A percentile compares a stretch with the other conserved stretches of the same genome.
Evolutionary conservation across 2,329 filamentous ascomycete species (phyloP).

Genomic region (Fulvia fulva): DNA sequence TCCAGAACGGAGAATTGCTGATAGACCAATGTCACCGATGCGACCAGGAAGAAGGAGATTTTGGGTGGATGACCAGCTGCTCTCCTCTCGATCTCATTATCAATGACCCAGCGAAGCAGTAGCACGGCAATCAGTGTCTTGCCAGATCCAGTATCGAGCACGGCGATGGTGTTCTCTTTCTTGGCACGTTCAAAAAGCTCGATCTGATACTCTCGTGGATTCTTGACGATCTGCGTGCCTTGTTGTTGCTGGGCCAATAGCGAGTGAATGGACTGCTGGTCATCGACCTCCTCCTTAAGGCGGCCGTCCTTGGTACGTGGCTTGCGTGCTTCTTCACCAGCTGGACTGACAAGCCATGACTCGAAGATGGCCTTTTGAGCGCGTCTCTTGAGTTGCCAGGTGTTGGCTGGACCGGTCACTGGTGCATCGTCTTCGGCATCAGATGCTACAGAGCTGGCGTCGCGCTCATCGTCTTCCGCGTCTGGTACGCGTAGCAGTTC

Average conservation of each 20-base stretch:
- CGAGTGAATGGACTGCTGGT: slow-evolving; percentile 50
- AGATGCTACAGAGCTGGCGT: slow-evolving; percentile 2
- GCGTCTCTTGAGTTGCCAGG: slow-evolving; percentile 35
- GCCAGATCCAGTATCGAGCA: slow-evolving; percentile 90
- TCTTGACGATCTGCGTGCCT: slow-evolving; percentile 60
- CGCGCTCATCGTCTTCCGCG: slow-evolving; percentile 2
- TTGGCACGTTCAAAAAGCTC: slow-evolving; percentile 90
- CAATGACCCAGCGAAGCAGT: slow-evolving; percentile 70
- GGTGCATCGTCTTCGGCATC: slow-evolving; percentile 22
- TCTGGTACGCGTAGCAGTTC: slow-evolving; percentile 1
- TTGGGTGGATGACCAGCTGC: slow-evolving; percentile 56
- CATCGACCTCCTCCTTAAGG: slow-evolving; percentile 37
- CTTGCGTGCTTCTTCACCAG: slow-evolving; percentile 41
- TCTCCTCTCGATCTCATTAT: slow-evolving; percentile 71
- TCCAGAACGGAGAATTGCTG: slow-evolving; percentile 82
- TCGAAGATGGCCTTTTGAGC: slow-evolving; percentile 43
- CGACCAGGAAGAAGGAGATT: slow-evolving; percentile 78
- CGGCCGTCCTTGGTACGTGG: slow-evolving; percentile 35
- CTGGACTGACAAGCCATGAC: slow-evolving; percentile 41
- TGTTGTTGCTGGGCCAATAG: slow-evolving; percentile 51
- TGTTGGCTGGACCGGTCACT: slow-evolving; percentile 21
- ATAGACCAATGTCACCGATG: slow-evolving; percentile 84
- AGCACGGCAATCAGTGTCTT: slow-evolving; percentile 96
- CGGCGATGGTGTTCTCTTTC: slow-evolving; percentile 79
- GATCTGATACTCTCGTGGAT: slow-evolving; percentile 83